Evolutionary conservation across 208 protist species (phyloP).

Genomic region (Endotrypanum monterogeii): DNA sequence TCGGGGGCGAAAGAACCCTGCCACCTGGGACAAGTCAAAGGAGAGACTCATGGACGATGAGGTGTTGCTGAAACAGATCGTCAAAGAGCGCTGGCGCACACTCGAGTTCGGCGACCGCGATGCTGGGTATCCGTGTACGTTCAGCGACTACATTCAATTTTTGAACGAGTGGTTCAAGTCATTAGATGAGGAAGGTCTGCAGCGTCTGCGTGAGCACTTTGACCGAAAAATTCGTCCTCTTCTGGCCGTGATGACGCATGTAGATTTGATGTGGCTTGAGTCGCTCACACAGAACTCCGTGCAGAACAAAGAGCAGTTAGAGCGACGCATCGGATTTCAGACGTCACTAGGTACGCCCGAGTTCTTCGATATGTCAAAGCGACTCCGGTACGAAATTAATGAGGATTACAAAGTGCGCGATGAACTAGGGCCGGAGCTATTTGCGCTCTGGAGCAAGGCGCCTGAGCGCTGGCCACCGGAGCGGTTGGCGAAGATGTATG

Average conservation of each 20-base stretch:
- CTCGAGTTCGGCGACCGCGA: slow-evolving; percentile 92
- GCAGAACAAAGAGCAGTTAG: slow-evolving; percentile 86
- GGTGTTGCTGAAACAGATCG: slow-evolving; percentile 80
- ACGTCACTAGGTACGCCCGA: slow-evolving; percentile 92
- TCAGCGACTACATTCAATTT: slow-evolving; percentile 94
- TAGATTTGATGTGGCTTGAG: slow-evolving; percentile 91
- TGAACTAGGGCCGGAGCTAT: slow-evolving; percentile 93
- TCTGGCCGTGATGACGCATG: slow-evolving; percentile 92
- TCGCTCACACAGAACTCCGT: slow-evolving; percentile 90
- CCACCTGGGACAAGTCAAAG: slow-evolving; percentile 51
- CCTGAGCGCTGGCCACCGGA: slow-evolving; percentile 95
- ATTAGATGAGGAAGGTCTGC: slow-evolving; percentile 91
- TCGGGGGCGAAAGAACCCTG: slow-evolving; percentile 56
- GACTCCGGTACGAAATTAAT: slow-evolving; percentile 93
- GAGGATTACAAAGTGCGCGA: slow-evolving; percentile 95
- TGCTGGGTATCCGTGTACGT: slow-evolving; percentile 88
- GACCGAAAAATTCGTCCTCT: slow-evolving; percentile 91
- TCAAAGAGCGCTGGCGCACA: slow-evolving; percentile 90
- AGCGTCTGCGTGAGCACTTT: slow-evolving; percentile 92
- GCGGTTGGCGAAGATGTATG: slow-evolving; percentile 93
- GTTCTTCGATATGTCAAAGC: slow-evolving; percentile 94
- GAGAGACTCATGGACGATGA: slow-evolving; percentile 81
- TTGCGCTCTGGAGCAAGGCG: slow-evolving; percentile 93
- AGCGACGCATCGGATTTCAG: slow-evolving; percentile 89
- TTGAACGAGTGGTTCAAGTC: slow-evolving; percentile 95